Conservation (phyloP, 768 basidiomycete genomes). For the Leccinum arenicola region DNA sequence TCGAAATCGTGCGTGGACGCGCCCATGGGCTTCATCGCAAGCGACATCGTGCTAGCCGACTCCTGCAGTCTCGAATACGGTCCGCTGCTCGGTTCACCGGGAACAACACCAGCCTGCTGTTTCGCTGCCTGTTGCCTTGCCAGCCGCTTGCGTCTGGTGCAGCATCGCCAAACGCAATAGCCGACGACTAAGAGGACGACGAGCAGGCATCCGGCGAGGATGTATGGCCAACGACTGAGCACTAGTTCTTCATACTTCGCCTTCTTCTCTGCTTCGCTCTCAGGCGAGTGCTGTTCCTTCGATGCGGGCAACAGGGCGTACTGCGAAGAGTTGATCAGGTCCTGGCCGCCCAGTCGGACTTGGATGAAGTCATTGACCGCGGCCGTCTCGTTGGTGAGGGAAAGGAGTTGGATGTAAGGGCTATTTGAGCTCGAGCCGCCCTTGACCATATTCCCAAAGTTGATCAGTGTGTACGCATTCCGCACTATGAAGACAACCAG, state of each 20-base stretch:
- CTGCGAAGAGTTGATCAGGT: constrained; percentile 51
- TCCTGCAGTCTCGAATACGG: constrained; percentile 26
- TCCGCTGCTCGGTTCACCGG: constrained; percentile 3
- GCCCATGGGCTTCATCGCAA: constrained; percentile 31
- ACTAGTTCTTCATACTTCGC: constrained; percentile 59
- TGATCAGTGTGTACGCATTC: constrained; percentile 68
- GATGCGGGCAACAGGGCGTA: constrained; percentile 59
- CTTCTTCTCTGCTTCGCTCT: constrained; percentile 64
- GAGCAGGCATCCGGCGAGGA: constrained; percentile 57
- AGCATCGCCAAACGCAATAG: constrained; percentile 59
- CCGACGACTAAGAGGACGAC: constrained; percentile 45
- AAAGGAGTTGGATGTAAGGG: constrained; percentile 70
- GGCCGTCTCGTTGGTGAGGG: constrained; percentile 48
- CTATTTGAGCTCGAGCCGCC: constrained; percentile 44
- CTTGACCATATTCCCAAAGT: constrained; percentile 68
- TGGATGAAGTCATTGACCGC: constrained; percentile 68
- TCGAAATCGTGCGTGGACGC: constrained; percentile 20
- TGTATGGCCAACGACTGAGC: constrained; percentile 73
- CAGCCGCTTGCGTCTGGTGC: constrained; percentile 42
- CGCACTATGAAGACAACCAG: constrained; percentile 49
- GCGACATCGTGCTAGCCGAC: constrained; percentile 27
- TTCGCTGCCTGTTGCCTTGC: constrained; percentile 22
- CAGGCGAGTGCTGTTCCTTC: constrained; percentile 60
- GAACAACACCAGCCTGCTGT: constrained; percentile 12
- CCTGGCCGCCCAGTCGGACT: constrained; percentile 56